Evolutionary conservation across 2,329 filamentous ascomycete genomes (phyloP).

Genomic region (Colletotrichum tanaceti): DNA sequence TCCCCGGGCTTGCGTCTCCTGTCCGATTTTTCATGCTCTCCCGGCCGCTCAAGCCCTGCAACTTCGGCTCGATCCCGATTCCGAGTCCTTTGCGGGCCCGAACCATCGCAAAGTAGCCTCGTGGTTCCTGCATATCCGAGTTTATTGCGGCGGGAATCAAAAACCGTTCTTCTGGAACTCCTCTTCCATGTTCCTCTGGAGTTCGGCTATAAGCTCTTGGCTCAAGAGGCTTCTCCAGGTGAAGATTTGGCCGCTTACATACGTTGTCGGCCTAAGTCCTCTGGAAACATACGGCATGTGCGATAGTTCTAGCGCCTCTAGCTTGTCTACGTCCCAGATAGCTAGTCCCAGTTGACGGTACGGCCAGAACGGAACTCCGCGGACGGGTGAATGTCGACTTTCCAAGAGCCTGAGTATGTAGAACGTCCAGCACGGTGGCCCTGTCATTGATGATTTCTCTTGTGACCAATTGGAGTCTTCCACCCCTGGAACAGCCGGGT

Average conservation of each 20-base stretch:
- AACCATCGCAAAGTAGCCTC: too few relatives aligned
- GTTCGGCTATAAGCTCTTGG: conserved; percentile 5
- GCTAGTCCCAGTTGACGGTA: conserved; percentile 12
- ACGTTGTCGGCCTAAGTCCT: background rate
- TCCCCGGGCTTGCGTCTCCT: too few relatives aligned
- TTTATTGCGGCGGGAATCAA: background rate
- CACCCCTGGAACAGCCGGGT: background rate
- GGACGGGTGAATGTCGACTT: conserved; percentile 1
- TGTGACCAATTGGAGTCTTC: background rate
- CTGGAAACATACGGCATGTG: background rate
- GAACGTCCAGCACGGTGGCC: background rate
- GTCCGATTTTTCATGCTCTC: too few relatives aligned
- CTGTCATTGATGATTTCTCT: background rate
- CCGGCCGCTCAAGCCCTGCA: too few relatives aligned
- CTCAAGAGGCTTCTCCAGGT: conserved; percentile 28
- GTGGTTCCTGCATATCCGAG: too few relatives aligned
- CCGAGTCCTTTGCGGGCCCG: too few relatives aligned
- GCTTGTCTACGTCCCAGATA: conserved; percentile 19
- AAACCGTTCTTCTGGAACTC: conserved; percentile 2
- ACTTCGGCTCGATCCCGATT: too few relatives aligned
- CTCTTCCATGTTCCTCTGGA: conserved; percentile 4
- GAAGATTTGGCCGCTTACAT: conserved; percentile 1
- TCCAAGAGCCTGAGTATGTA: background rate
- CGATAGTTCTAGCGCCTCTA: conserved; percentile 6
- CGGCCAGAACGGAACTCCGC: conserved; percentile 22